phyloP scores from a whole-genome alignment of 768 basidiomycete species.

The Russula lepida region DNA sequence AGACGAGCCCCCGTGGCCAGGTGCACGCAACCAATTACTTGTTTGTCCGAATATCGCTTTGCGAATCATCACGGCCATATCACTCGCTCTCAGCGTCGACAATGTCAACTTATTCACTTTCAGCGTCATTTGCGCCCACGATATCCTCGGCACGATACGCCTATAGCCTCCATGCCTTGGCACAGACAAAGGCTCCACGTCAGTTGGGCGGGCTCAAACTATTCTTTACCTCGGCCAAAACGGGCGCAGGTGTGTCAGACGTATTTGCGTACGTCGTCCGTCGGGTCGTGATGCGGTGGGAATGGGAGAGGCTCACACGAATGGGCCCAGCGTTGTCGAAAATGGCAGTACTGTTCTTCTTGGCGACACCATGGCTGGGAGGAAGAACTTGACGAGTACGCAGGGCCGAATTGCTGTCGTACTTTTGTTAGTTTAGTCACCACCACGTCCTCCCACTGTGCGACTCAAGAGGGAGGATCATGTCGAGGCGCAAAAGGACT shows the following conservation, averaged over 20 bases:
- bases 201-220: slow-evolving; percentile 52
- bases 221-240: slow-evolving; percentile 74
- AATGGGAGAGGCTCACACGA: slow-evolving; percentile 46
- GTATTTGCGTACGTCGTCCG: slow-evolving; percentile 69
- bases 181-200: slow-evolving; percentile 22
- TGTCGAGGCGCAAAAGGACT: too few species aligned
- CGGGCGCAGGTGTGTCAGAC: slow-evolving; percentile 58
- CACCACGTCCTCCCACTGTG: too few species aligned
- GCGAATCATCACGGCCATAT: not conserved
- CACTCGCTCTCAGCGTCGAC: slow-evolving; percentile 14
- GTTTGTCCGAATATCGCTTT: not conserved
- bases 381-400: not conserved
- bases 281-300: slow-evolving; percentile 55
- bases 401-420: too few species aligned
- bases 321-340: slow-evolving; percentile 36
- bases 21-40: slow-evolving; percentile 31
- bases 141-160: slow-evolving; percentile 24
- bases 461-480: too few species aligned
- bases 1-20: slow-evolving; percentile 70
- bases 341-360: slow-evolving; percentile 11
- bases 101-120: slow-evolving; percentile 19
- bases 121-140: slow-evolving; percentile 19
- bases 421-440: too few species aligned
- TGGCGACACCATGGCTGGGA: not conserved
- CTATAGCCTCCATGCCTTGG: not conserved